Evolutionary conservation across 257 asterid species (phyloP).

Genomic region (Fraxinus cuspidata): DNA sequence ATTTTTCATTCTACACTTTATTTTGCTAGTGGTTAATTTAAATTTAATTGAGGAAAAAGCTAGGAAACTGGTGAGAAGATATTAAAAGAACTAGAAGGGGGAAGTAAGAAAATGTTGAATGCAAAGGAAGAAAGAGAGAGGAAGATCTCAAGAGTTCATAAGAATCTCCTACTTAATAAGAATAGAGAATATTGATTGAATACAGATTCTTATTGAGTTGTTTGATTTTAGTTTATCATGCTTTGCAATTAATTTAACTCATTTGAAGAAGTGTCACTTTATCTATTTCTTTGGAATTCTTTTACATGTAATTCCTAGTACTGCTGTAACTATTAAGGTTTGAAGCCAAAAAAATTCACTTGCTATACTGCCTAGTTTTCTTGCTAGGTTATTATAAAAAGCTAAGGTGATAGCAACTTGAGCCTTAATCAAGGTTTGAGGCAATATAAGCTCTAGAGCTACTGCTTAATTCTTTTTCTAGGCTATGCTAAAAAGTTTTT

Average conservation of each 20-base stretch:
- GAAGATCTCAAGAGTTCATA: neutral
- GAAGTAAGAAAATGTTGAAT: neutral
- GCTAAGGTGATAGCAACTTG: neutral
- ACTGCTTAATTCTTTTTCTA: neutral
- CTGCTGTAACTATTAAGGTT: neutral
- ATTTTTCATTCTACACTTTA: conserved; percentile 16
- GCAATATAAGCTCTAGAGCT: neutral
- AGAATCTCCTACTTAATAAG: neutral
- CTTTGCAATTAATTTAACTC: neutral
- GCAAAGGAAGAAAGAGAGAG: neutral
- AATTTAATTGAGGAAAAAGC: neutral
- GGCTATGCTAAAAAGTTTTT: neutral
- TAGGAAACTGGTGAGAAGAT: neutral
- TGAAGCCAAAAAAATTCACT: neutral
- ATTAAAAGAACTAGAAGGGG: neutral
- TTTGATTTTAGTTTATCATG: neutral
- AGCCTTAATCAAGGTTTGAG: neutral
- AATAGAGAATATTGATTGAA: neutral
- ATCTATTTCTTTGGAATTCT: neutral
- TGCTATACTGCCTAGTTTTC: neutral
- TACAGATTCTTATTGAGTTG: neutral
- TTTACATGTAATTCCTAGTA: neutral
- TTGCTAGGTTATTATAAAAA: neutral
- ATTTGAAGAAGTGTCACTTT: neutral
- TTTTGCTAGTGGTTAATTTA: neutral